Conservation (phyloP, 495 filamentous ascomycete species). For the Parathielavia appendiculata region DNA sequence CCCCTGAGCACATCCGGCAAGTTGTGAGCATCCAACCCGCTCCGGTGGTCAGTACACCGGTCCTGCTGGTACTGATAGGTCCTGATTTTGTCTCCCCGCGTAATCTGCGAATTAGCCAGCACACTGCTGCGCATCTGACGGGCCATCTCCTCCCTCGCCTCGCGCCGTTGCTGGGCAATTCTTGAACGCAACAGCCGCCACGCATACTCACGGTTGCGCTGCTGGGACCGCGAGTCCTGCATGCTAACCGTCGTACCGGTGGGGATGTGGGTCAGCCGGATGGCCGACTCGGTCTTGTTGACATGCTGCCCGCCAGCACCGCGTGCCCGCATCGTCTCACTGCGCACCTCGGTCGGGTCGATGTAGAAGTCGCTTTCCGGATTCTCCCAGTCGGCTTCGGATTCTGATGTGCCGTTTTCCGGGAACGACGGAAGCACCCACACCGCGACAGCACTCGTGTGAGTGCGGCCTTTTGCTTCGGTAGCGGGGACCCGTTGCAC, state of each 20-base stretch:
- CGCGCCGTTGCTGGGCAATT: slow-evolving; percentile 72
- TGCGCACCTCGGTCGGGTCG: slow-evolving; percentile 74
- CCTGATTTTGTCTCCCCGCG: slow-evolving; percentile 85
- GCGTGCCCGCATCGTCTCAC: slow-evolving; percentile 84
- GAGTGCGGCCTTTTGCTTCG: slow-evolving; percentile 81
- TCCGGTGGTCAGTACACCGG: slow-evolving; percentile 89
- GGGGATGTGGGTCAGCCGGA: slow-evolving; percentile 87
- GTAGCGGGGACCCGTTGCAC: slow-evolving; percentile 91
- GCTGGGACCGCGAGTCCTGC: slow-evolving; percentile 89
- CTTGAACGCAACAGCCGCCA: slow-evolving; percentile 81
- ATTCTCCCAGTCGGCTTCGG: slow-evolving; percentile 62
- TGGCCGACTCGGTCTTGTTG: slow-evolving; percentile 94
- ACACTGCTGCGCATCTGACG: slow-evolving; percentile 65
- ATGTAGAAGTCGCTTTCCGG: slow-evolving; percentile 88
- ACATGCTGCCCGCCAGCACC: slow-evolving; percentile 97
- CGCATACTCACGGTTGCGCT: slow-evolving; percentile 76
- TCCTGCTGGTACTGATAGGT: slow-evolving; percentile 96
- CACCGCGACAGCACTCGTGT: slow-evolving; percentile 87
- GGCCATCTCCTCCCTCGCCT: slow-evolving; percentile 80
- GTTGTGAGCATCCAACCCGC: slow-evolving; percentile 75
- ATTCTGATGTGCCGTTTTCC: slow-evolving; percentile 43
- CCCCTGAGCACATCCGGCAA: slow-evolving; percentile 74
- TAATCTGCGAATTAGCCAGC: slow-evolving; percentile 73
- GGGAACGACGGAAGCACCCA: slow-evolving; percentile 85
- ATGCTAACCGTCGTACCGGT: slow-evolving; percentile 81